Base-by-base conservation (phyloP, 495 filamentous ascomycete species). In the Xylaria castorea region DNA sequence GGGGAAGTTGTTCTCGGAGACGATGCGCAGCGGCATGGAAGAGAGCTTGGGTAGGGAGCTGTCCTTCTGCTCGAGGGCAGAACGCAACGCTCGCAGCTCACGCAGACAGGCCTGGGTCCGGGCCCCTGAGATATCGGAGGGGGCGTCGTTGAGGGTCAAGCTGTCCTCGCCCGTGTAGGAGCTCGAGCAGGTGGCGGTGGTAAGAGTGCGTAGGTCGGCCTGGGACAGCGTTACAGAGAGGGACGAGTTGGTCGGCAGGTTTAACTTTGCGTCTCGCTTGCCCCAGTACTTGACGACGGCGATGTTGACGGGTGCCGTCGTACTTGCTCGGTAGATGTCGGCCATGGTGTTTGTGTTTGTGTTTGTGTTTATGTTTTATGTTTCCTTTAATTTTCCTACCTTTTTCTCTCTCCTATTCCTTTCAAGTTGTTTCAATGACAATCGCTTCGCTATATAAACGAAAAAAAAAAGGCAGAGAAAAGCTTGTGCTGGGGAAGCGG, bases 281-380 rank as follows among this genome's bases (percentile, higher is more conserved):
- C 96, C 96, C 96, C 96, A 99, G 87, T 99, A 99, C 93, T 99
- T 99, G 81, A 99, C 95, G 46, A 99, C 96, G 68, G 96, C 96
- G 78, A 99, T 99, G 86, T 99, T 99, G 75, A 99, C 96, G 20
- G 96, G 96, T 32, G 96, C 96, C 44, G 94, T 97, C 58, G 95
- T 98, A 84, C 92, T 97, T 65, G 97, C 94, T 78, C 93, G 91
- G 86, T 95, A 94, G 78, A 98, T 81, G 51, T 86, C 83, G 32
- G 85, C 79, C 88, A 90, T 90, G 40, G 25, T 50, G 38, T 25
- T 42, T 51, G 27, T 55, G 22, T 20, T 50, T 65, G 1, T 48
- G n/a, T 48, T 20, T 50, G 67, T 30, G 12, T 32, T 57, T 14
- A 12, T 42, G 12, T 42, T 9, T 9, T 42, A 2, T 14, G 1